These are phyloP conservation scores for Fagus sylvatica DNA, from an alignment of 306 rosid species.

Conservation along the genomic window DNA sequence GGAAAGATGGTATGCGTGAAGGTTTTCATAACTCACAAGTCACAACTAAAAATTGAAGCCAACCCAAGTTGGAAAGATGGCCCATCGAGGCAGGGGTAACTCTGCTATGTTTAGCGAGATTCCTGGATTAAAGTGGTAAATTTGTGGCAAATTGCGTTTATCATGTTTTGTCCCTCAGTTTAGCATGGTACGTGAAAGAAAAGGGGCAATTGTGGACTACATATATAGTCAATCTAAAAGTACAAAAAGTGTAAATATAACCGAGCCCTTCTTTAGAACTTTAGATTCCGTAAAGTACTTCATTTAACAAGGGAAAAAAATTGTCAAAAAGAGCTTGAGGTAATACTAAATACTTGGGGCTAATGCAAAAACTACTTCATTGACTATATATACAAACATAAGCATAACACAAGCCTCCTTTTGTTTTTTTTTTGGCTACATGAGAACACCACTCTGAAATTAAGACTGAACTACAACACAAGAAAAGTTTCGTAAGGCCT, in stretches of 20 bases:
- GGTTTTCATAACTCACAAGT: background rate
- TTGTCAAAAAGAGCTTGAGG: background rate
- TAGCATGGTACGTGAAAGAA: background rate
- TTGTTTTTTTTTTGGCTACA: background rate
- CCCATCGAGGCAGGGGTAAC: conserved; percentile 6
- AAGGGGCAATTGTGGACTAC: background rate
- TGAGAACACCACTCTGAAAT: background rate
- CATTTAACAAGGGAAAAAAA: background rate
- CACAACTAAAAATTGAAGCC: background rate
- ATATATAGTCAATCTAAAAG: background rate
- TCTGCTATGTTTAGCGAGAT: background rate
- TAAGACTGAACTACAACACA: background rate
- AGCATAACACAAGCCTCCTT: background rate
- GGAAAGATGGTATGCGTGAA: conserved; percentile 32
- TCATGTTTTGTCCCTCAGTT: background rate
- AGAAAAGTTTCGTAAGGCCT: background rate
- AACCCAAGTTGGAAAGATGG: conserved; percentile 1
- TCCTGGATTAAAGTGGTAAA: background rate
- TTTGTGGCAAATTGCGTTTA: background rate
- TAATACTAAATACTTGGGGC: background rate
- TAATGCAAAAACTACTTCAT: background rate
- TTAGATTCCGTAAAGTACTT: background rate
- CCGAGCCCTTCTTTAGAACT: background rate
- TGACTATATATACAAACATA: background rate
- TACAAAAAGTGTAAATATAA: background rate